Base-by-base conservation (phyloP, 768 basidiomycete genomes). In the Jaapia argillacea region DNA sequence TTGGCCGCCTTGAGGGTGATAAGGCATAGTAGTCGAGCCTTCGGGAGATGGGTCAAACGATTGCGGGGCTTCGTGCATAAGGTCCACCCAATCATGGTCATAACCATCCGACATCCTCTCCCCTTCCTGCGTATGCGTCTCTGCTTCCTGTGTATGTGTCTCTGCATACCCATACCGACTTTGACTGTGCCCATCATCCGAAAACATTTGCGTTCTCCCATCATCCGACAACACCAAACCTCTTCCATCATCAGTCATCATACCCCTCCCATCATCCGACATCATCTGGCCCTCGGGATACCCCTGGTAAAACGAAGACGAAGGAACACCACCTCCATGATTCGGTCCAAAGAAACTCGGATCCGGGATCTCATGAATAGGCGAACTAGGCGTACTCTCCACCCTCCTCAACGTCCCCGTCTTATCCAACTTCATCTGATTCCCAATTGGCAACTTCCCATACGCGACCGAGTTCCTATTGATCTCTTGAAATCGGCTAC, bases 401-500 rank as follows among this genome's bases (percentile, higher is more conserved):
- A 53, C 55, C 23, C 72, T 69, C 3, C 69, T 67, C 13, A 74
- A 56, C 44, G 73, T 68, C 6, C 76, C 79, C 16, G 63, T 56
- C 49, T 74, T 65, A 48, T 75, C 75, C 22, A 75, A 59, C 7
- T 68, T 63, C 25, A 83, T 65, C 38, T 69, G 74, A 49, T 71
- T 80, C 12, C 79, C 80, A 4, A 81, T 56, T 1, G 79, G 77
- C 13, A 84, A 56, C n/a, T 70, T 74, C 5, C 75, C 77, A 42
- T 74, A 72, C 6, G 70, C 64, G 10, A 63, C 58, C 5, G 79
- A 79, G 54, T 77, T 72, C 24, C 77, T 69, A 51, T 77, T 76
- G 40, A 80, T 73, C 56, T 89, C 86, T 54, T 80, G 75, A 57
- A 87, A 85, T 28, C 79, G 72, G 50, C 78, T 78, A 2, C 81